Evolutionary conservation across 352 stramenopile genomes (phyloP), one percentile per base, ranked within the genome.

Genomic region (Pythium biforme): DNA sequence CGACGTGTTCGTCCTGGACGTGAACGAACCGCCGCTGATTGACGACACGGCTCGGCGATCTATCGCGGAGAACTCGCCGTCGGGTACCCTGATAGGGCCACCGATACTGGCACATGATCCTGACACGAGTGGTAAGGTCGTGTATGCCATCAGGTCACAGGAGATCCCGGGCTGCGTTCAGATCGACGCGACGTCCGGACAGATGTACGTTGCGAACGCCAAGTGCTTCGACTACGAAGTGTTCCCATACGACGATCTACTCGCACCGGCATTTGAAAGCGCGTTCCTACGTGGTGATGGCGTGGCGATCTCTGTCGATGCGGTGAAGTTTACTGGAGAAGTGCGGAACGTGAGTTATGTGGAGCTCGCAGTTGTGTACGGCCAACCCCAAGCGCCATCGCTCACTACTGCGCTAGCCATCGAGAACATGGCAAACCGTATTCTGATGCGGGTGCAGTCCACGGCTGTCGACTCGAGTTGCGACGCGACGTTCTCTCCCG

Each of bases 201-300:
- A 83, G 53, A 11, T 88, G 10, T 78, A 23, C 20, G 66, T 88
- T 19, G 56, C 50, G 12, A 74, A 62, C 26, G 39, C 43, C 20
- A 61, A 59, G 1, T 88, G 78, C 26, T 83, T 88, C 40, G 78
- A 88, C 39, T 85, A 83, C 26, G 78, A 88, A 34, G 50, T 56
- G 4, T 70, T 83, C 29, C 7, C 43, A 0, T 88, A 69, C 47
- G 64, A 78, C 23, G 12, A 64, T 29, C 40, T 70, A 0, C 8
- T 48, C 3, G 9, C 47, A 20, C 26, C 62, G 9, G 23, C 31
- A 9, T 62, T 59, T 20, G 15, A 58, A 10, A 27, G 49, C 22
- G 55, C 64, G 1, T 23, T 34, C 19, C 10, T 74, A 1, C 15
- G 29, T 14, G 53, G 58, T 2, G 59, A 64, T 25, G 39, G 34